These are phyloP conservation scores for Geranium rotundifolium DNA, from an alignment of 345 rosid genomes.

Conservation along the genomic window DNA sequence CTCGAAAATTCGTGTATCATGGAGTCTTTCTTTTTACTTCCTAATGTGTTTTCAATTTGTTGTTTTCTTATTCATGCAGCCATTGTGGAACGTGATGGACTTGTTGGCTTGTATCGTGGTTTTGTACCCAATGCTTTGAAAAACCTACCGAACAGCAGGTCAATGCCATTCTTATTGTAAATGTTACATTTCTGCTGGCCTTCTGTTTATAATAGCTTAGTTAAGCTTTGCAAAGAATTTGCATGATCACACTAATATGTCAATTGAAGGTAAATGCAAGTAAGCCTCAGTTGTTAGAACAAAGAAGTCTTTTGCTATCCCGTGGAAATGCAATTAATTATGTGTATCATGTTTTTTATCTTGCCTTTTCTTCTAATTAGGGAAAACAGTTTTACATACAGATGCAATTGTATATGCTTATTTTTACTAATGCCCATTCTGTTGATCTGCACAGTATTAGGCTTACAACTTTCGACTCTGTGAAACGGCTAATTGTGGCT, in stretches of 20 bases:
- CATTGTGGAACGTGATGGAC: conserved; percentile 60
- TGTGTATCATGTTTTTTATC: no score
- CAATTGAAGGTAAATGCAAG: not conserved
- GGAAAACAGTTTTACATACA: no score
- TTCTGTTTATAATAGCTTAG: not conserved
- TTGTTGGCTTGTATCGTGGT: conserved; percentile 72
- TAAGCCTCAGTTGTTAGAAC: not conserved
- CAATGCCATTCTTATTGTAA: conserved; percentile 1
- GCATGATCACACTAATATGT: not conserved
- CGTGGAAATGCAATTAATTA: no score
- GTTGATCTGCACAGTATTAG: conserved; percentile 64
- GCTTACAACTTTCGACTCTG: conserved; percentile 81
- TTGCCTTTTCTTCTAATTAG: no score
- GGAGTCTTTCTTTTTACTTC: not conserved
- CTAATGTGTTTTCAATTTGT: conserved; percentile 1
- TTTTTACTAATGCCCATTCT: not conserved
- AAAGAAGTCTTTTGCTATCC: no score
- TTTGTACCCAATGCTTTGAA: conserved; percentile 88
- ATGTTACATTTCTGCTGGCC: not conserved
- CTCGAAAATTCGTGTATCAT: not conserved
- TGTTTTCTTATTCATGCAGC: conserved; percentile 29
- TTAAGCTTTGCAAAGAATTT: not conserved
- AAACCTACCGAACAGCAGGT: conserved; percentile 94
- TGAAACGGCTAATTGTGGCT: conserved; percentile 58
- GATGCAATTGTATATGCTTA: not conserved